A percentile compares a stretch with the other conserved stretches of the same genome.
These are phyloP conservation scores for Heritiera littoralis DNA, from an alignment of 345 rosid species.

Conservation along the genomic window DNA sequence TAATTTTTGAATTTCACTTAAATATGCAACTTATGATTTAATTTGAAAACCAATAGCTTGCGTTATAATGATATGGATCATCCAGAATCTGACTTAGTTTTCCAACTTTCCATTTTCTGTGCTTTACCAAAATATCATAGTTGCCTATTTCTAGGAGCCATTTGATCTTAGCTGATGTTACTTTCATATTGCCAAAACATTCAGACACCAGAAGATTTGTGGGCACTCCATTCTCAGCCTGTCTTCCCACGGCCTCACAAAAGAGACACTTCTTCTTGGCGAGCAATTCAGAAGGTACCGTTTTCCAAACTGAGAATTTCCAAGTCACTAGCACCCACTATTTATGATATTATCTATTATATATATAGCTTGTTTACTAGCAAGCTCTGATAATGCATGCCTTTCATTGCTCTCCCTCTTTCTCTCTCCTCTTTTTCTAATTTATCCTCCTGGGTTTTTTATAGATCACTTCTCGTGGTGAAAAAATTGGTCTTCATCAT, in stretches of 20 bases:
- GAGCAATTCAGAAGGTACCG: conserved; percentile 80
- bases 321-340: too few species aligned
- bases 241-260: conserved; percentile 86
- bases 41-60: background rate
- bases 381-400: background rate
- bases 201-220: conserved; percentile 92
- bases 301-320: background rate
- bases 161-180: conserved; percentile 26
- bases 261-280: conserved; percentile 67
- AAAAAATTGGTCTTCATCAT: conserved; percentile 74
- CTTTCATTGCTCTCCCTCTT: background rate
- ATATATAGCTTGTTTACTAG: background rate
- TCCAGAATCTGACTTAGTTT: background rate
- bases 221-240: conserved; percentile 81
- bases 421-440: background rate
- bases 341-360: too few species aligned
- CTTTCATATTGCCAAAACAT: conserved; percentile 26
- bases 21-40: too few species aligned
- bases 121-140: background rate
- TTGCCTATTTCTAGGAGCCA: background rate
- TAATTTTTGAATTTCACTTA: too few species aligned
- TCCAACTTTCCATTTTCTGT: background rate
- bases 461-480: conserved; percentile 73
- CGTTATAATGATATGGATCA: background rate
- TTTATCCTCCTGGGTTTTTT: conserved; percentile 6